Evolutionary conservation across 192 early-diverging fungal genomes (phyloP).

Genomic region (Rhizophagus prolifer): DNA sequence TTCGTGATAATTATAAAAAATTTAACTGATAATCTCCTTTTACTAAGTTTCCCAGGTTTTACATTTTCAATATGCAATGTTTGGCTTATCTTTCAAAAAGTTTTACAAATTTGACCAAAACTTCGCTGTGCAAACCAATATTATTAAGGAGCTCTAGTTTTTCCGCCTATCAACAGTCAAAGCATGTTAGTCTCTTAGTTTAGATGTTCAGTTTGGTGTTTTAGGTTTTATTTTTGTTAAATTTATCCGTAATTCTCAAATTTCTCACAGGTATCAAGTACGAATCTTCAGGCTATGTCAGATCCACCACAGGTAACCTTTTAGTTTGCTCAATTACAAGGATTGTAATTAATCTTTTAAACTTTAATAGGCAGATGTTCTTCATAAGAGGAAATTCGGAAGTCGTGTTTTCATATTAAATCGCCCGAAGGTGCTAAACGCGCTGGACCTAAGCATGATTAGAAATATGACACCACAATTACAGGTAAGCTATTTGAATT

Average conservation of each 20-base stretch:
- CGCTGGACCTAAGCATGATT: slow-evolving; percentile 85
- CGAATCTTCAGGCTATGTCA: background rate
- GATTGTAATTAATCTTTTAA: background rate
- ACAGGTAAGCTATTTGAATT: slow-evolving; percentile 37
- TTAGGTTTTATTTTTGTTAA: too few species aligned
- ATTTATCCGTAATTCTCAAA: background rate
- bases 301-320: background rate
- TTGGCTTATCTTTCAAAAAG: too few species aligned
- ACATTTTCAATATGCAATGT: too few species aligned
- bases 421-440: slow-evolving; percentile 80
- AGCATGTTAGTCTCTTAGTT: too few species aligned
- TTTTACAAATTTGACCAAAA: too few species aligned
- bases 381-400: slow-evolving; percentile 51
- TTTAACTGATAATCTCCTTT: too few species aligned
- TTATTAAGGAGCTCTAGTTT: too few species aligned
- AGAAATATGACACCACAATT: slow-evolving; percentile 77
- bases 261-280: background rate
- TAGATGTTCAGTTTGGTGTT: too few species aligned
- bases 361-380: slow-evolving; percentile 42
- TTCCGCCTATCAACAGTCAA: too few species aligned
- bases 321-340: background rate
- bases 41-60: too few species aligned
- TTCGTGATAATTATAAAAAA: too few species aligned
- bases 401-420: slow-evolving; percentile 73
- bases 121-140: too few species aligned